Evolutionary conservation across 148 eudicot genomes (phyloP), one percentile per base, ranked within the genome.

Genomic region (Euryodendron excelsum): DNA sequence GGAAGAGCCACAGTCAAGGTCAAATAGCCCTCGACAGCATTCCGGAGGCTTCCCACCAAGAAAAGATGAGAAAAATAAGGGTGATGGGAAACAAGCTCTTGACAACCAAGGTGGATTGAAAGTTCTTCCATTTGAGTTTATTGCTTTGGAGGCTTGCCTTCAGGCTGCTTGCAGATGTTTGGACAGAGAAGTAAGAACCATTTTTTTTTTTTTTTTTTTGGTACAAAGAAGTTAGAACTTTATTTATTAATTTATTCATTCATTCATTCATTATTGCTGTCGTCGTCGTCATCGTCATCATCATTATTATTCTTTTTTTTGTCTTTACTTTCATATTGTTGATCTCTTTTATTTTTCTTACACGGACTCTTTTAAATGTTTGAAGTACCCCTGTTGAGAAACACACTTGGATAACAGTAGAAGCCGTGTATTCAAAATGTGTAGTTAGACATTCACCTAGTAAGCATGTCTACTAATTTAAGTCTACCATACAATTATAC

Each of bases 91-190:
- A 70, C 91, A 82, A 77, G 88, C 89, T 75, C 77, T 83, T 67
- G 91, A 88, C 73, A 92, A 90, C 47, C 87, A 75, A 67, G 96
- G 93, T 77, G 98, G 90, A 33, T 89, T 82, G 27, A 93, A 91
- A 82, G 89, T 90, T 68, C 98, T 93, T 74, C 99, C 99, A 0
- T 96, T 96, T 80, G 99, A 96, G 88, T 96, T 96, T 81, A 89
- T 96, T 80, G 94, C 98, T 30, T 84, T 96, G 78, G 99, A 96
- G 83, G 95, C 99, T 28, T 96, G 99, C 82, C 98, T 96, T 39
- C 98, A 96, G 84, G 98, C 98, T 82, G 92, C 98, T 74, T 93
- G 99, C 74, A 90, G 92, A 80, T 88, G 89, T 80, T 85, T 96
- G 89, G 99, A 93, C 77, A 89, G 82, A 64, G 98, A 96, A 85